These are phyloP conservation scores for Herpomyces periplanetae DNA, from an alignment of 2,329 filamentous ascomycete genomes.

Conservation along the genomic window DNA sequence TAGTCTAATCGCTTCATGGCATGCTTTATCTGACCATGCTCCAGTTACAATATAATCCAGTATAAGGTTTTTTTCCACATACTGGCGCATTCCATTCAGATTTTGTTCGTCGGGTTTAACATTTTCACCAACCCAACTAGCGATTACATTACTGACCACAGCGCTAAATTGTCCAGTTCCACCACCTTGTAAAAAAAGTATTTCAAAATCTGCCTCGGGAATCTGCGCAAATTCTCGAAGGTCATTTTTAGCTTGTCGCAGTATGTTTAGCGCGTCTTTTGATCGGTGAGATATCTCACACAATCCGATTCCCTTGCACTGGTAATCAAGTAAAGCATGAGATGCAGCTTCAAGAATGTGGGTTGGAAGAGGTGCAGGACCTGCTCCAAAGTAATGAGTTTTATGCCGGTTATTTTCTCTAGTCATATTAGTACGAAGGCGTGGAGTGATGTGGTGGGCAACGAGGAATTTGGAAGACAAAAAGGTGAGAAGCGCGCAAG, in stretches of 20 bases:
- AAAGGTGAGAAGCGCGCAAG: too few relatives aligned
- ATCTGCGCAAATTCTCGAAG: constrained; percentile 37
- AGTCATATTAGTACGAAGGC: too few relatives aligned
- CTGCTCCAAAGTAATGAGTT: constrained; percentile 81
- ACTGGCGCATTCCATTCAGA: constrained; percentile 17
- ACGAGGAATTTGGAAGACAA: too few relatives aligned
- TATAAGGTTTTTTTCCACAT: constrained; percentile 27
- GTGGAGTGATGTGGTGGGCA: too few relatives aligned
- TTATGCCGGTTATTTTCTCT: too few relatives aligned
- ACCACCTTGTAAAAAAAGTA: constrained; percentile 56
- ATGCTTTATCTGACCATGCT: constrained; percentile 60
- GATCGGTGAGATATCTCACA: constrained; percentile 74
- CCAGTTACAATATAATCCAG: constrained; percentile 72
- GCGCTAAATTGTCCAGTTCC: constrained; percentile 57
- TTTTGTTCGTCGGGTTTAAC: constrained; percentile 17
- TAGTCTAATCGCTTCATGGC: constrained; percentile 37
- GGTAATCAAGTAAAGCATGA: constrained; percentile 37
- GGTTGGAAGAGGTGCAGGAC: constrained; percentile 52
- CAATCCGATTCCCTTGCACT: constrained; percentile 40
- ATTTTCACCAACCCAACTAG: constrained; percentile 35
- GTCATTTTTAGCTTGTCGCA: constrained; percentile 35
- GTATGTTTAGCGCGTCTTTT: constrained; percentile 30
- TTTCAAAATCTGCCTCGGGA: constrained; percentile 47
- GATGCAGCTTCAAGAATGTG: constrained; percentile 37
- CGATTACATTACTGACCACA: constrained; percentile 42